Base-by-base conservation (phyloP, 108 stramenopile species). In the Nitzschia putrida region DNA sequence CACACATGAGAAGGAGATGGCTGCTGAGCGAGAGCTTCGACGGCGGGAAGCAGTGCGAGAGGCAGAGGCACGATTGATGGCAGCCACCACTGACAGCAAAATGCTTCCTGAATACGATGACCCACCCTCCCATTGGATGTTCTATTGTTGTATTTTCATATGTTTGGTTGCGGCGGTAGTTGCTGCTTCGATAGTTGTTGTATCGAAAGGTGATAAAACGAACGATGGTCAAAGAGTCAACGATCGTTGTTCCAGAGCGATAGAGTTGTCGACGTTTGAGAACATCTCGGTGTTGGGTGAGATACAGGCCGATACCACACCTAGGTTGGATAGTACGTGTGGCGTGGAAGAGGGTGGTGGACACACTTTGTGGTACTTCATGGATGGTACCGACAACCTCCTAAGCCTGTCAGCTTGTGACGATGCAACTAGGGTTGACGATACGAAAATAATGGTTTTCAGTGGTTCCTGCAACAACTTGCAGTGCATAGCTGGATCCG, bases 371-470 rank as follows among this genome's bases (percentile, higher is more conserved):
- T 72, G 71, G 71, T 72, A 72, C 53, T 57, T 9, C 41, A 4
- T 72, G 42, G 37, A 64, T 9, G 71, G 71, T 6, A 44, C n/a
- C 1, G 61, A 39, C 12, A 25, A 64, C 3, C 61, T 51, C 18
- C 12, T 72, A 14, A 55, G 37, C 12, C 42, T 61, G 1, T 54
- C 61, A 13, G 63, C 71, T 20, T 72, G 71, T 44, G 51, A 8
- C 22, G 61, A 52, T 9, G 54, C 71, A 2, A 41, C 40, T 1
- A 8, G 39, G 9, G 22, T 23, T 38, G 44, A 24, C 20, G 69
- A 71, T 21, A 72, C 71, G 0, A 41, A 72, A 44, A 44, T 72
- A 1, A 3, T 64, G 53, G 71, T 72, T 13, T 72, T 72, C 23
- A 11, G 29, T 49, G 71, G 71, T 54, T 10, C 41, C 11, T 72